Evolutionary conservation across 1,284 basidiomycete genomes (phyloP), one percentile per base, ranked within the genome.

Genomic region (Boletus calvinii): DNA sequence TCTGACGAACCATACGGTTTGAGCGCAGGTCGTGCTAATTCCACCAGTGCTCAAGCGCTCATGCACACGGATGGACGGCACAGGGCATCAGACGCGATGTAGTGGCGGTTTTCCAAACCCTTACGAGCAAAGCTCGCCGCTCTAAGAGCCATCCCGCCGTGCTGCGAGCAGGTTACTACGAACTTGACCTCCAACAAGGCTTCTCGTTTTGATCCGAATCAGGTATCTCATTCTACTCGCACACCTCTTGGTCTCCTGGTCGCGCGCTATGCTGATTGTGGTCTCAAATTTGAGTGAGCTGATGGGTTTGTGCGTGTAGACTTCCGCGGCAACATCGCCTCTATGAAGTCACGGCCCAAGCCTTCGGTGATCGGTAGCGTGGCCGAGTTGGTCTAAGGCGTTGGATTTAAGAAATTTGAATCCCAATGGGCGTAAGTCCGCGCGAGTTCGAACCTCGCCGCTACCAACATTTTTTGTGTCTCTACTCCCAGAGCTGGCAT

Each of bases 391-490:
- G 83, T 85, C 81, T 84, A 86, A 86, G 84, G 84, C 82, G 84
- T 85, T 84, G 84, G 84, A 85, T 84, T 86, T 86, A 87, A 87
- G 84, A 62, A 51, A 59, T 60, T 46, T 83, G 81, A 78, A 78
- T 85, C 83, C 84, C 83, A 84, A 85, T 86, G 83, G 81, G 79
- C 77, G 81, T 41, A 76, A 81, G 76, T 75, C 81, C 83, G 83
- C 84, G 84, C 82, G 84, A 85, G 84, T 86, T 87, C 84, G 84
- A 86, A 84, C 82, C 84, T 85, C 84, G 83, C 84, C 80, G 81
- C 78, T 83, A 83, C 83, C 84, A 85, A 31, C 0, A 12, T 15
- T 39, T 42, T 48, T 31, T 31, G 12, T 30, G 15, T 8, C 24
- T 13, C 20, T n/a, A 4, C 18, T 6, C 13, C 12, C 3, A 6